Percentiles rank a stretch among this genome's conserved stretches.
Evolutionary conservation across 2,329 filamentous ascomycete genomes (phyloP).

Genomic region (Calonectria crousiana): DNA sequence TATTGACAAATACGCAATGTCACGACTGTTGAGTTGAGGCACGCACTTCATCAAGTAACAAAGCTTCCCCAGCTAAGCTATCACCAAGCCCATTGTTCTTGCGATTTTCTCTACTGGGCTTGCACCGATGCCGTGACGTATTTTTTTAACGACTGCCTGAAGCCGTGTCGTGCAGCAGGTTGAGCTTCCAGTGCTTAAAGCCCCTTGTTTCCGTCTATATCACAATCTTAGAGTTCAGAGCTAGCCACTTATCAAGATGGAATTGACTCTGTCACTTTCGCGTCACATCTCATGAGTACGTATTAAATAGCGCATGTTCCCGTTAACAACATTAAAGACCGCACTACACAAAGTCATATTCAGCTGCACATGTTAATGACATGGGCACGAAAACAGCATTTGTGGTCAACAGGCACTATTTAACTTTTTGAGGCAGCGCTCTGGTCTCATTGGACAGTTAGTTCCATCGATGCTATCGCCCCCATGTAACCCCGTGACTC

Average conservation of each 20-base stretch:
- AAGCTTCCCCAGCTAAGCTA: neutral
- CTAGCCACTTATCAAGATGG: neutral
- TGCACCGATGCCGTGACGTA: neutral
- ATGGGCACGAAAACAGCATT: neutral
- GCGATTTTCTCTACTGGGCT: neutral
- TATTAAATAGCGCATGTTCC: neutral
- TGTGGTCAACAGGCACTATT: neutral
- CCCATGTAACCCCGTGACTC: neutral
- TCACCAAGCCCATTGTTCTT: neutral
- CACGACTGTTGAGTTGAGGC: neutral
- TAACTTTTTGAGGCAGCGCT: neutral
- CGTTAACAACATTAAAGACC: neutral
- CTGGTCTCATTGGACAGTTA: neutral
- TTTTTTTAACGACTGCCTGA: neutral
- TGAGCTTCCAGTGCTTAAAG: neutral
- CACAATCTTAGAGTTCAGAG: neutral
- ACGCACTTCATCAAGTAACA: fast-evolving
- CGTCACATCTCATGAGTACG: neutral
- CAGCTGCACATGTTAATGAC: neutral
- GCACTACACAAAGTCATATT: neutral
- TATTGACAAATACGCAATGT: neutral
- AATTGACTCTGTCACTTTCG: neutral
- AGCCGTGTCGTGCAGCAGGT: neutral
- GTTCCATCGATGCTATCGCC: neutral
- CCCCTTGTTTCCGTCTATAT: neutral